Conservation (phyloP, 495 filamentous ascomycete genomes). For the Thermothielavioides terrestris region DNA sequence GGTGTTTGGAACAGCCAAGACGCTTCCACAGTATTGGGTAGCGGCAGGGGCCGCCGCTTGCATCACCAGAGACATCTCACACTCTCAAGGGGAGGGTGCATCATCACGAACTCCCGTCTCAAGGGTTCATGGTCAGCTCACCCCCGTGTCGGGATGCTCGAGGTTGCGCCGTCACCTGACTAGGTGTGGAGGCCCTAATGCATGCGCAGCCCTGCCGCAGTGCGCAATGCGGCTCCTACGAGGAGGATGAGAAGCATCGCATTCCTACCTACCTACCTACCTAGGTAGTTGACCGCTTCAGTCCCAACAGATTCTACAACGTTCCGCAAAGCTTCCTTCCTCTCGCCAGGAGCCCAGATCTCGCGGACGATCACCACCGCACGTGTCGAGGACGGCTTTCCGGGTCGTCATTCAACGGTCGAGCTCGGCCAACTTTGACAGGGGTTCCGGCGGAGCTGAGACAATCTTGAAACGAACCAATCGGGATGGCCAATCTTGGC, state of each 20-base stretch:
- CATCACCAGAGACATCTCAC: not conserved
- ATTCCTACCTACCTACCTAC: no score
- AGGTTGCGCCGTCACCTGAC: not conserved
- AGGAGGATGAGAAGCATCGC: not conserved
- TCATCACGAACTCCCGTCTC: not conserved
- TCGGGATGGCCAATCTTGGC: not conserved
- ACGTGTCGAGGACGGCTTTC: not conserved
- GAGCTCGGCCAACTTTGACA: not conserved
- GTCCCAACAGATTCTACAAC: not conserved
- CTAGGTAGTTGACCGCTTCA: not conserved
- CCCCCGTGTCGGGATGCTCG: not conserved
- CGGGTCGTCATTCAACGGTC: not conserved
- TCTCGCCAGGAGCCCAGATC: not conserved
- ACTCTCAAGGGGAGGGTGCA: no score
- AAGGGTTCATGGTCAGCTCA: not conserved
- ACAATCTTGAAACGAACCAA: not conserved
- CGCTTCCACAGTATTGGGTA: no score
- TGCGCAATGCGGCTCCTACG: not conserved
- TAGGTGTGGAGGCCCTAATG: not conserved
- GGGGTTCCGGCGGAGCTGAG: not conserved
- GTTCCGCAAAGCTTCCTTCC: not conserved
- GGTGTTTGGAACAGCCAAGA: not conserved
- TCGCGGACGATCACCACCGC: not conserved
- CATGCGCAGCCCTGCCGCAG: not conserved
- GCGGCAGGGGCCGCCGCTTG: conserved; percentile 2